These are phyloP conservation scores for Septoria petroselini DNA, from an alignment of 2,329 filamentous ascomycete species.

Conservation along the genomic window DNA sequence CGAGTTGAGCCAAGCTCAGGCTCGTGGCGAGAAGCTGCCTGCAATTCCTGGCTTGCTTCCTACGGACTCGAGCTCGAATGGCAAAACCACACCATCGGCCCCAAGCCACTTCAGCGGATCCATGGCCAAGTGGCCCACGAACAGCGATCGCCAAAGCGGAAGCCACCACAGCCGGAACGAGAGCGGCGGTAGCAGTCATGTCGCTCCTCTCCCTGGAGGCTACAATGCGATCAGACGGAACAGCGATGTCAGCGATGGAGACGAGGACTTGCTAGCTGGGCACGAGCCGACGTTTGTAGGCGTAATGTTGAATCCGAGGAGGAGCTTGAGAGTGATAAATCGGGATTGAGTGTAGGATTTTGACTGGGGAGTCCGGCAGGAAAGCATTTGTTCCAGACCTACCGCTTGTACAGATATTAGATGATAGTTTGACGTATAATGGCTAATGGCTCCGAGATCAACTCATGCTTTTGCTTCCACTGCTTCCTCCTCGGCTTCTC, in stretches of 20 bases:
- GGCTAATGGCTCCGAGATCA: background rate
- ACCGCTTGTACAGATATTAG: background rate
- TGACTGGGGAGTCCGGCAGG: background rate
- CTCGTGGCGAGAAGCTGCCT: slow-evolving; percentile 40
- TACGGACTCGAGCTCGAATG: slow-evolving; percentile 18
- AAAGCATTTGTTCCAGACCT: background rate
- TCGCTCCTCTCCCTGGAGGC: slow-evolving; percentile 30
- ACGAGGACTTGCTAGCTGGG: slow-evolving; percentile 60
- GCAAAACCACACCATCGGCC: slow-evolving; percentile 19
- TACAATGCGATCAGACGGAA: slow-evolving; percentile 37
- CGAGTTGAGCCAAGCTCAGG: slow-evolving; percentile 54
- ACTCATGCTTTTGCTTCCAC: too few species aligned
- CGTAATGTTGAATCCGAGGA: slow-evolving; percentile 44
- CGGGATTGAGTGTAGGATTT: slow-evolving; percentile 19
- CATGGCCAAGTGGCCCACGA: slow-evolving; percentile 1
- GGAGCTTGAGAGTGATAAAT: slow-evolving; percentile 47
- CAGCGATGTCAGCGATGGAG: slow-evolving; percentile 48
- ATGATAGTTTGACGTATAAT: background rate
- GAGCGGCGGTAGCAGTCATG: slow-evolving; percentile 31
- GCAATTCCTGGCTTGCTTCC: slow-evolving; percentile 34
- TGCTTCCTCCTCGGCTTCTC: too few species aligned
- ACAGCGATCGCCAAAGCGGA: slow-evolving; percentile 34
- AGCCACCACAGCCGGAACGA: slow-evolving; percentile 33
- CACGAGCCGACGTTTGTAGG: slow-evolving; percentile 70
- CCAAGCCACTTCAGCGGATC: slow-evolving; percentile 17